Percentiles rank a stretch among this genome's conserved stretches.
Evolutionary conservation across 139 green algal genomes (phyloP).

Genomic region (Zygnema cylindricum): DNA sequence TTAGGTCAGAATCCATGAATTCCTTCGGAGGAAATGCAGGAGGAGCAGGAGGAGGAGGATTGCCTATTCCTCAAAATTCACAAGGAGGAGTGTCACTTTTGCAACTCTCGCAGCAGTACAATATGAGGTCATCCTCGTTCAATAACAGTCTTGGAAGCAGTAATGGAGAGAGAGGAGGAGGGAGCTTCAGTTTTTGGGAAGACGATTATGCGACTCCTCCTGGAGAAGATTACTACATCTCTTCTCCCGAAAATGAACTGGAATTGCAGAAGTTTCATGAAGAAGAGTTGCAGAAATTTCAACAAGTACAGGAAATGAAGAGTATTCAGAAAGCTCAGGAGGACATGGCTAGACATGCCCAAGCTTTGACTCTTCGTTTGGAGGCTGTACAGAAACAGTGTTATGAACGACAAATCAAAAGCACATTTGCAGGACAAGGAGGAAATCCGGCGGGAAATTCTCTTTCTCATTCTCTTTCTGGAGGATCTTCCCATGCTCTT

Average conservation of each 20-base stretch:
- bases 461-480: neutral
- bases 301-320: neutral
- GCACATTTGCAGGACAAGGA: too few species aligned
- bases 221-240: neutral
- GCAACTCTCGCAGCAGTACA: neutral
- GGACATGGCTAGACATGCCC: slow-evolving; percentile 31
- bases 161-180: neutral
- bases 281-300: neutral
- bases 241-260: neutral
- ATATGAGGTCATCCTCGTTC: neutral
- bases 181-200: neutral
- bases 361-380: slow-evolving; percentile 14
- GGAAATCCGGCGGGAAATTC: too few species aligned
- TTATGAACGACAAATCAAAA: too few species aligned
- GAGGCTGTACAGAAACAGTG: slow-evolving; percentile 23
- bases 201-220: slow-evolving; percentile 9
- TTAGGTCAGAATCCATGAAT: neutral
- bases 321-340: slow-evolving; percentile 8
- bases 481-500: neutral
- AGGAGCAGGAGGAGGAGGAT: neutral
- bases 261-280: neutral
- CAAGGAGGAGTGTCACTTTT: neutral
- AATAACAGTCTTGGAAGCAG: neutral
- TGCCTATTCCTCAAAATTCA: slow-evolving; percentile 10
- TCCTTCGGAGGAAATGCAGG: neutral